These are phyloP conservation scores for Aurantiochytrium sp. DNA, from an alignment of 108 stramenopile species.

Conservation along the genomic window DNA sequence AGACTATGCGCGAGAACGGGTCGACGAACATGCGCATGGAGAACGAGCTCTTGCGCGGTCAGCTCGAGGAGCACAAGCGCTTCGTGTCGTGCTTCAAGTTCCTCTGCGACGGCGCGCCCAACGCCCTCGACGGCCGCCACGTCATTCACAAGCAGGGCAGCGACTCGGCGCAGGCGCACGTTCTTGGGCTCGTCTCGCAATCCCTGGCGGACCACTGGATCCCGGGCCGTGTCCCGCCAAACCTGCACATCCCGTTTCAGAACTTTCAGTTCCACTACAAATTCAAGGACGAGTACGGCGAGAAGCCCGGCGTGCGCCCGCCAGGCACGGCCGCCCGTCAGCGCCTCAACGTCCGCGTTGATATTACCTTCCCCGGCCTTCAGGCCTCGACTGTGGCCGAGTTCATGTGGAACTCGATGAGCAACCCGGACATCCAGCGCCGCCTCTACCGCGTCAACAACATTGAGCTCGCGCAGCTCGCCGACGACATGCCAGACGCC, in stretches of 20 bases:
- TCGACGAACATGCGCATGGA: conserved; percentile 21
- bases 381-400: neutral
- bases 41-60: conserved; percentile 11
- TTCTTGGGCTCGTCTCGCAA: neutral
- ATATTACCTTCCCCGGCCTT: neutral
- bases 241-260: conserved; percentile 8
- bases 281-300: neutral
- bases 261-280: neutral
- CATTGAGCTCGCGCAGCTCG: neutral
- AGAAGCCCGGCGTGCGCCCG: neutral
- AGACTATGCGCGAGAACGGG: neutral
- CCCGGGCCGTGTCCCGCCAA: neutral
- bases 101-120: neutral
- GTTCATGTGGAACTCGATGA: neutral
- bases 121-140: neutral
- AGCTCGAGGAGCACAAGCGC: conserved; percentile 18
- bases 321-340: neutral
- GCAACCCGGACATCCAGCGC: neutral
- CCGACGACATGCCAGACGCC: neutral
- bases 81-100: neutral
- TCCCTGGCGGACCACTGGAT: conserved; percentile 17
- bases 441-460: neutral
- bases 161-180: neutral
- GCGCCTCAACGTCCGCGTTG: conserved; percentile 23
- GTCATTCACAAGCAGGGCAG: neutral